Conservation (phyloP, 371 early-diverging fungal genomes). For the Mucor piriformis region DNA sequence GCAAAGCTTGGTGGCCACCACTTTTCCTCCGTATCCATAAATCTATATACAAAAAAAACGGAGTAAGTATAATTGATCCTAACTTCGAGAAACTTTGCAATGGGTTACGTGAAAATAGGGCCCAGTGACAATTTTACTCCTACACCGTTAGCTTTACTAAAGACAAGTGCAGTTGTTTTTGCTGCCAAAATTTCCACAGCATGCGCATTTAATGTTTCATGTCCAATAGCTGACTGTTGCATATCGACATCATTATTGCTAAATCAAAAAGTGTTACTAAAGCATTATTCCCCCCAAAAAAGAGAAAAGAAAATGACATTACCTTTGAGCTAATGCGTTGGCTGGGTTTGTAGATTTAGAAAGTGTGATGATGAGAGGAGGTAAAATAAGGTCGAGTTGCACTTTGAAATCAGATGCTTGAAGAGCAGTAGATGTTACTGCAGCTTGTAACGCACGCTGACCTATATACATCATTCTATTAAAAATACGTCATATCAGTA, state of each 20-base stretch:
- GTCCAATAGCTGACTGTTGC: slow-evolving; percentile 27
- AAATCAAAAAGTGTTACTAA: not conserved
- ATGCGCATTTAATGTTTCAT: slow-evolving; percentile 27
- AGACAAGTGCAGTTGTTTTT: slow-evolving; percentile 35
- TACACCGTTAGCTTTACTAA: slow-evolving; percentile 40
- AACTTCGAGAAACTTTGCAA: not conserved
- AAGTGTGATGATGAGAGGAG: slow-evolving; percentile 56
- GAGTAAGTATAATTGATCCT: not conserved
- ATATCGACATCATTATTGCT: slow-evolving; percentile 29
- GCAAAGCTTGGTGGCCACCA: slow-evolving; percentile 69
- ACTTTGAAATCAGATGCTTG: slow-evolving; percentile 57
- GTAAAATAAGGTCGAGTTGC: slow-evolving; percentile 61
- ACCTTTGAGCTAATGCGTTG: slow-evolving; percentile 38
- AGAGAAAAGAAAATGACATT: no score
- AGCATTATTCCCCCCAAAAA: no score
- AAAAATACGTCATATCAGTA: not conserved
- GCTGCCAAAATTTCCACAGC: slow-evolving; percentile 38
- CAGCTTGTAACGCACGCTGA: slow-evolving; percentile 56
- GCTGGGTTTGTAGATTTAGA: slow-evolving; percentile 36
- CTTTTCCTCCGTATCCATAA: slow-evolving; percentile 57
- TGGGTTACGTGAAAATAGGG: slow-evolving; percentile 53
- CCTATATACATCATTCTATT: slow-evolving; percentile 60
- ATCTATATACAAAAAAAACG: slow-evolving; percentile 20
- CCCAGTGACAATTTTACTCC: slow-evolving; percentile 51
- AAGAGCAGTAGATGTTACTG: slow-evolving; percentile 56